These are phyloP conservation scores for Gymnopus androsaceus DNA, from an alignment of 1,284 basidiomycete species.

Conservation along the genomic window DNA sequence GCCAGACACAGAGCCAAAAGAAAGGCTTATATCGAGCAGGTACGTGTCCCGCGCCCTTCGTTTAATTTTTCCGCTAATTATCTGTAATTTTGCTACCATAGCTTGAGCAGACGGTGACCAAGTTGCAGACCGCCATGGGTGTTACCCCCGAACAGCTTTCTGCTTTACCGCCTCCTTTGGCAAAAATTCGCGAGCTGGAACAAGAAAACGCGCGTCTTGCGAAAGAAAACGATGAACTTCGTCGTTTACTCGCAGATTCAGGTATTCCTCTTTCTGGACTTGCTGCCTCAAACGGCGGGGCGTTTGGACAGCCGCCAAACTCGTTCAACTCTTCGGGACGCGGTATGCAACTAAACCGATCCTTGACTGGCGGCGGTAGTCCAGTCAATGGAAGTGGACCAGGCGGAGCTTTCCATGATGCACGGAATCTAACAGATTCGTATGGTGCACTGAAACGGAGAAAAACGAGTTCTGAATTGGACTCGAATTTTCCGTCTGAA, in stretches of 20 bases:
- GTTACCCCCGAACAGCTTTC: slow-evolving; percentile 70
- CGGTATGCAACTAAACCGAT: slow-evolving; percentile 37
- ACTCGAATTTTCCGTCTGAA: slow-evolving; percentile 52
- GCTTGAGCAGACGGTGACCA: slow-evolving; percentile 81
- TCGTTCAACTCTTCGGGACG: slow-evolving; percentile 16
- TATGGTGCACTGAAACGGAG: slow-evolving; percentile 69
- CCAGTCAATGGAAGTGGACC: slow-evolving; percentile 4
- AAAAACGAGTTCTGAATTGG: slow-evolving; percentile 51
- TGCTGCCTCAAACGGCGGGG: background rate
- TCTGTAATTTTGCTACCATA: slow-evolving; percentile 35
- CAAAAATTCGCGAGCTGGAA: slow-evolving; percentile 75
- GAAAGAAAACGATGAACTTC: slow-evolving; percentile 69
- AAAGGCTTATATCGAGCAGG: slow-evolving; percentile 91
- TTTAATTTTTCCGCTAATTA: slow-evolving; percentile 13
- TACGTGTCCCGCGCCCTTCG: slow-evolving; percentile 35
- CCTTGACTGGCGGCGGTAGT: slow-evolving; percentile 6
- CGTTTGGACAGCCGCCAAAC: background rate
- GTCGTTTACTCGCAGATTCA: slow-evolving; percentile 55
- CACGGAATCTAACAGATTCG: slow-evolving; percentile 25
- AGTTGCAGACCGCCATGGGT: slow-evolving; percentile 71
- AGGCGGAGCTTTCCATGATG: slow-evolving; percentile 7
- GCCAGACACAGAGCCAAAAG: slow-evolving; percentile 89
- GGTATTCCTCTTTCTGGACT: slow-evolving; percentile 19
- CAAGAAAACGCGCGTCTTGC: slow-evolving; percentile 68
- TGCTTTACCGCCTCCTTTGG: slow-evolving; percentile 65